These are phyloP conservation scores for Ophiocytium majus DNA, from an alignment of 352 stramenopile species.

Conservation along the genomic window DNA sequence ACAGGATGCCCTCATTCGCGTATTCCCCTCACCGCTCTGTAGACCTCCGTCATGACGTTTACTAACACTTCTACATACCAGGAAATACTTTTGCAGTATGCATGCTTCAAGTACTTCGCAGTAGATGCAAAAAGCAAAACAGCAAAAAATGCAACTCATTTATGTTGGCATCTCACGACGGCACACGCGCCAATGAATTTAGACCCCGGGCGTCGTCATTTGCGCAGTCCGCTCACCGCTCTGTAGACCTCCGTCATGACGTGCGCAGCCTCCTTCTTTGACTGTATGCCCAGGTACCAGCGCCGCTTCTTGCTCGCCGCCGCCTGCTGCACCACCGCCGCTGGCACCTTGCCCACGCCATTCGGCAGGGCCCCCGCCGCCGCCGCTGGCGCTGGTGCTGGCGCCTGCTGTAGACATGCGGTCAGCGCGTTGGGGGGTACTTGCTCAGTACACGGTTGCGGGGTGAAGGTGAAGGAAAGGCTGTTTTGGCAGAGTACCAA, in stretches of 20 bases:
- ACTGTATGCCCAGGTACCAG: conserved; percentile 99
- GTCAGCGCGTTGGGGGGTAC: not conserved
- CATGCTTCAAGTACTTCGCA: not conserved
- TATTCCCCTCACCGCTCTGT: not conserved
- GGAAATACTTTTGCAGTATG: not conserved
- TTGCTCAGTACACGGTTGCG: not conserved
- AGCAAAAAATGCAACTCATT: not conserved
- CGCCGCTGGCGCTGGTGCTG: not conserved
- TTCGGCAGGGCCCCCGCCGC: not conserved
- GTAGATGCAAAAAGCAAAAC: conserved; percentile 4
- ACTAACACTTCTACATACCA: conserved; percentile 2
- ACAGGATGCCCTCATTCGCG: too few relatives aligned
- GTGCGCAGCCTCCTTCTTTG: conserved; percentile 96
- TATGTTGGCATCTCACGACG: not conserved
- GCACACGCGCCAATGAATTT: not conserved
- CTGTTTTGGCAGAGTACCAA: not conserved
- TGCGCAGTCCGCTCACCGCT: conserved; percentile 59
- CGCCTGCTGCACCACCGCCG: not conserved
- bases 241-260: conserved; percentile 99
- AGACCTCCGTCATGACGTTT: not conserved
- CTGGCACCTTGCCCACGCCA: not conserved
- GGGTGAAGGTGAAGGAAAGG: too few relatives aligned
- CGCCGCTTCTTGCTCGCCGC: conserved; percentile 60
- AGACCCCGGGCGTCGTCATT: not conserved
- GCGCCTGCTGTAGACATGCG: not conserved